Conservation (phyloP, 2,329 filamentous ascomycete species). For the Penicillium vulpinum region DNA sequence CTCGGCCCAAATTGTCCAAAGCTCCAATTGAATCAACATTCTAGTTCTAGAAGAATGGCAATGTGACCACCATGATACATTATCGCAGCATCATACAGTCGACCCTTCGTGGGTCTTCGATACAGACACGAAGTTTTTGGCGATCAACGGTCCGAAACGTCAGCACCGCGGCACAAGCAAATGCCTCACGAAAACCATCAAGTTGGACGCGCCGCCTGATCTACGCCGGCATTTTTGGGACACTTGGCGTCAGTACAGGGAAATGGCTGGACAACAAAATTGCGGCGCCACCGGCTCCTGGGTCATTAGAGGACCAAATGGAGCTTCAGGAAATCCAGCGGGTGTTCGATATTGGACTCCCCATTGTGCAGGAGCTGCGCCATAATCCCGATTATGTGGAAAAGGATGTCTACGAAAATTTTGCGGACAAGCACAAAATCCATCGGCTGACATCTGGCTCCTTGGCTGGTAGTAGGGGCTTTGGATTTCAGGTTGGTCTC, state of each 20-base stretch:
- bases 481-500: slow-evolving; percentile 43
- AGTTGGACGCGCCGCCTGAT: slow-evolving; percentile 39
- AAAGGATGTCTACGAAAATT: slow-evolving; percentile 39
- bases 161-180: slow-evolving; percentile 22
- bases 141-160: slow-evolving; percentile 17
- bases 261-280: slow-evolving; percentile 27
- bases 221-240: slow-evolving; percentile 38
- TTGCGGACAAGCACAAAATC: slow-evolving; percentile 36
- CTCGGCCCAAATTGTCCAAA: background rate
- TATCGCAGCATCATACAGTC: slow-evolving; percentile 26
- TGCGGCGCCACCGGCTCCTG: slow-evolving; percentile 33
- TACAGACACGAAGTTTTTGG: slow-evolving; percentile 1
- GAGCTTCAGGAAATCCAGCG: slow-evolving; percentile 32
- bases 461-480: slow-evolving; percentile 41
- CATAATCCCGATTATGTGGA: slow-evolving; percentile 43
- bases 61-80: slow-evolving; percentile 32
- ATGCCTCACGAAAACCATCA: slow-evolving; percentile 21
- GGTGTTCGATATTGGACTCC: slow-evolving; percentile 35
- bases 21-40: slow-evolving; percentile 1
- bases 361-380: slow-evolving; percentile 41
- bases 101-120: slow-evolving; percentile 16
- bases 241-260: slow-evolving; percentile 31
- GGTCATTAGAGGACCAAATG: slow-evolving; percentile 35
- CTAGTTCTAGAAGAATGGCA: background rate
- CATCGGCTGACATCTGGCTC: slow-evolving; percentile 42